Evolutionary conservation across 768 basidiomycete species (phyloP).

Genomic region (Coprinopsis strossmayeri): DNA sequence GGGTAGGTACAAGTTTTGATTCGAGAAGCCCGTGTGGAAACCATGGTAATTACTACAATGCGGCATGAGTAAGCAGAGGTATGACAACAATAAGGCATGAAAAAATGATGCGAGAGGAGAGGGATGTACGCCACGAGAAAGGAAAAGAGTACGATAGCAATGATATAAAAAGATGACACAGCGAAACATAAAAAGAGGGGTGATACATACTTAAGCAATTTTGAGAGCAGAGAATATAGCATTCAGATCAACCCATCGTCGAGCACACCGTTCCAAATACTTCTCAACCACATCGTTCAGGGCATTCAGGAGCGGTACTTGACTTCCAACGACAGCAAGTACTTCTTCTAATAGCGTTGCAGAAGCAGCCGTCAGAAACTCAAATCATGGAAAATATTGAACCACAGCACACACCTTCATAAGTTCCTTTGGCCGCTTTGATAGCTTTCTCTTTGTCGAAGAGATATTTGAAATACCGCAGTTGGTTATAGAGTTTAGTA

Average conservation of each 20-base stretch:
- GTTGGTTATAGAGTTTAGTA: constrained; percentile 79
- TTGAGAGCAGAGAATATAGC: constrained; percentile 81
- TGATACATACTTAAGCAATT: not conserved
- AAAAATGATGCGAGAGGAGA: too few relatives aligned
- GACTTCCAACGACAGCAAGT: constrained; percentile 37
- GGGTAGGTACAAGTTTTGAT: too few relatives aligned
- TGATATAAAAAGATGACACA: too few relatives aligned
- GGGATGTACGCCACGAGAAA: too few relatives aligned
- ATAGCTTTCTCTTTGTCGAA: constrained; percentile 68
- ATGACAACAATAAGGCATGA: too few relatives aligned
- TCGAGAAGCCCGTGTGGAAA: too few relatives aligned
- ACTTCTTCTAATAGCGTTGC: constrained; percentile 40
- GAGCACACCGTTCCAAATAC: constrained; percentile 82
- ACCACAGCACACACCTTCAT: constrained; percentile 25
- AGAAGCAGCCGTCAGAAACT: not conserved
- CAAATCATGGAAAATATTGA: not conserved
- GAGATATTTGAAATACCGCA: constrained; percentile 74
- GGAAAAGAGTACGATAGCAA: too few relatives aligned
- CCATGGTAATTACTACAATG: too few relatives aligned
- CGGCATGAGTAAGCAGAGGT: too few relatives aligned
- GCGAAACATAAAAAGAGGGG: too few relatives aligned
- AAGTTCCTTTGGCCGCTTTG: constrained; percentile 42
- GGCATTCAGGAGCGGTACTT: constrained; percentile 41
- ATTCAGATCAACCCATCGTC: constrained; percentile 83
- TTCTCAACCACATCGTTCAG: constrained; percentile 60